A percentile compares a stretch with the other conserved stretches of the same genome.
Evolutionary conservation across 805 yeast genomes (phyloP).

Genomic region (Lachancea nothofagi): DNA sequence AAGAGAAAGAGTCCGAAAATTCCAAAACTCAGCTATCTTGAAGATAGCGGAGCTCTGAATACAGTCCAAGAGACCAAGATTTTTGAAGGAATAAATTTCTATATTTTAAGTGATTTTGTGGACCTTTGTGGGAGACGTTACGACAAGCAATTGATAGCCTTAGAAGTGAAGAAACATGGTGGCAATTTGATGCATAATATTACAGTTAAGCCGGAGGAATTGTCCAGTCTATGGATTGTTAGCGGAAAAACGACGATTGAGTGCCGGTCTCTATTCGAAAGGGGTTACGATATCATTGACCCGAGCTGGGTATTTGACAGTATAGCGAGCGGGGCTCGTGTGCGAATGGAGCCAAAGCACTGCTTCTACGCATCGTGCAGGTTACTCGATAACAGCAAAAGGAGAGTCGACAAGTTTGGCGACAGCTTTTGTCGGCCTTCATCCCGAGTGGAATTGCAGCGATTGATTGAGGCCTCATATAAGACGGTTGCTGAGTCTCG

Average conservation of each 20-base stretch:
- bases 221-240: conserved; percentile 29
- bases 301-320: conserved; percentile 56
- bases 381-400: conserved; percentile 22
- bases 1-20: conserved; percentile 9
- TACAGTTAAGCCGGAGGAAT: conserved; percentile 9
- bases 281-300: conserved; percentile 54
- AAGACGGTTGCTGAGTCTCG: background rate
- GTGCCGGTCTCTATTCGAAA: conserved; percentile 35
- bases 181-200: conserved; percentile 38
- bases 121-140: conserved; percentile 10
- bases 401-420: conserved; percentile 52
- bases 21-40: background rate
- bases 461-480: conserved; percentile 9
- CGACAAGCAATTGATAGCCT: conserved; percentile 33
- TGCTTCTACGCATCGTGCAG: conserved; percentile 39
- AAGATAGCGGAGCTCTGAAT: background rate
- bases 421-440: conserved; percentile 44
- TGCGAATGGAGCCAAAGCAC: conserved; percentile 59
- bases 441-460: conserved; percentile 15
- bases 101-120: conserved; percentile 49
- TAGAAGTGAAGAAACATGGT: conserved; percentile 42
- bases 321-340: conserved; percentile 22
- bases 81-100: conserved; percentile 44
- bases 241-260: conserved; percentile 38
- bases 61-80: conserved; percentile 27